Base-by-base conservation (phyloP, 768 basidiomycete species). In the Panaeolus cyanescens region DNA sequence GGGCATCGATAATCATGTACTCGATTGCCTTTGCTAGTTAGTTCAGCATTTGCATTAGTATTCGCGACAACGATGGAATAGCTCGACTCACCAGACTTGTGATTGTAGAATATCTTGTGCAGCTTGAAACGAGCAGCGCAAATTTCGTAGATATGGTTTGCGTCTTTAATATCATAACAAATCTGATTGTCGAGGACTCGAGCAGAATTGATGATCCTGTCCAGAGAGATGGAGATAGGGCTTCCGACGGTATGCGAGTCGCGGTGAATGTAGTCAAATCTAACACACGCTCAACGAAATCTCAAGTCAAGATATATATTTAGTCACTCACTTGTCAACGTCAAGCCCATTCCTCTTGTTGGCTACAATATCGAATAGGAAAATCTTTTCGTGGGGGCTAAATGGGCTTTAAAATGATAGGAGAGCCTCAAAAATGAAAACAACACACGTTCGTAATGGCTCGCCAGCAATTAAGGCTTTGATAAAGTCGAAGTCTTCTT, bases 31-130 rank as follows among this genome's bases (percentile, higher is more conserved):
- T 89, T 3, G 90, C 91, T 90, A 69, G n/a, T n/a, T n/a, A n/a
- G n/a, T n/a, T n/a, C n/a, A n/a, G n/a, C n/a, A n/a, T n/a, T n/a
- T n/a, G n/a, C n/a, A n/a, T n/a, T n/a, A n/a, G n/a, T n/a, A n/a
- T n/a, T n/a, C n/a, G n/a, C n/a, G n/a, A n/a, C n/a, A n/a, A n/a
- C n/a, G n/a, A n/a, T n/a, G n/a, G n/a, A n/a, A n/a, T n/a, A n/a
- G n/a, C 30, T 8, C 19, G 13, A 34, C 80, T 20, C 60, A 86
- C 86, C 87, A 1, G 90, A 85, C 70, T 93, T 93, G 71, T 94
- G 92, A 62, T 85, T 87, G 64, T 94, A 95, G n/a, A 92, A 81
- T 6, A 81, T 82, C 68, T 93, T 94, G 73, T 93, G 91, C n/a
- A 94, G 76, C 34, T 84, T 89, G 68, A 92, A 93, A 3, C 92